Percentiles rank a stretch among this genome's conserved stretches.
These are phyloP conservation scores for Lactarius sanguifluus DNA, from an alignment of 768 basidiomycete species.

Conservation along the genomic window DNA sequence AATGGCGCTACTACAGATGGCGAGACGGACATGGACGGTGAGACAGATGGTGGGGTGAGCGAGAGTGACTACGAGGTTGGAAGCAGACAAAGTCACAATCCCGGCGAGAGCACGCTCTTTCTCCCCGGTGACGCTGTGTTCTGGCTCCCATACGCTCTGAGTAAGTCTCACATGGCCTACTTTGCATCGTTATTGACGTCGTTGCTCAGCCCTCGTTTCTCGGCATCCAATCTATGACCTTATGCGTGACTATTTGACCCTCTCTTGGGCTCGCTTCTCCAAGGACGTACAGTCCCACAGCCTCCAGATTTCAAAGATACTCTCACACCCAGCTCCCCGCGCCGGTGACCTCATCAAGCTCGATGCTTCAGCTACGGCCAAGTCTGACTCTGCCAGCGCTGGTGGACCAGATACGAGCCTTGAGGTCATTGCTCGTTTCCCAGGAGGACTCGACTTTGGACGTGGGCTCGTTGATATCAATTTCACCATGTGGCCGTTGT, in stretches of 20 bases:
- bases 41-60: constrained; percentile 73
- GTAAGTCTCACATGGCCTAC: constrained; percentile 45
- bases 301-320: constrained; percentile 83
- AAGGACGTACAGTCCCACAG: constrained; percentile 94
- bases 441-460: constrained; percentile 92
- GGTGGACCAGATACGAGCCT: constrained; percentile 48
- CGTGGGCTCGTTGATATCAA: constrained; percentile 90
- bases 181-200: constrained; percentile 22
- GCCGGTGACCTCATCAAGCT: constrained; percentile 84
- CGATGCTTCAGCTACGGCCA: constrained; percentile 66
- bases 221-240: constrained; percentile 93
- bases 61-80: constrained; percentile 86
- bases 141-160: constrained; percentile 92
- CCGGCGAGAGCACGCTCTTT: constrained; percentile 86
- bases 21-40: constrained; percentile 70
- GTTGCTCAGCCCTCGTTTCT: constrained; percentile 74
- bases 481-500: constrained; percentile 96
- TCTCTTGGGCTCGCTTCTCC: constrained; percentile 91
- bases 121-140: constrained; percentile 88
- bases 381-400: constrained; percentile 43
- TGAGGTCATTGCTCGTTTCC: constrained; percentile 87
- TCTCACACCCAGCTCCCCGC: constrained; percentile 83
- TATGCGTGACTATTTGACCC: constrained; percentile 94
- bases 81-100: constrained; percentile 73
- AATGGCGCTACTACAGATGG: constrained; percentile 53